Conservation (phyloP, 2,329 filamentous ascomycete species). For the Albophoma yamanashiensis region DNA sequence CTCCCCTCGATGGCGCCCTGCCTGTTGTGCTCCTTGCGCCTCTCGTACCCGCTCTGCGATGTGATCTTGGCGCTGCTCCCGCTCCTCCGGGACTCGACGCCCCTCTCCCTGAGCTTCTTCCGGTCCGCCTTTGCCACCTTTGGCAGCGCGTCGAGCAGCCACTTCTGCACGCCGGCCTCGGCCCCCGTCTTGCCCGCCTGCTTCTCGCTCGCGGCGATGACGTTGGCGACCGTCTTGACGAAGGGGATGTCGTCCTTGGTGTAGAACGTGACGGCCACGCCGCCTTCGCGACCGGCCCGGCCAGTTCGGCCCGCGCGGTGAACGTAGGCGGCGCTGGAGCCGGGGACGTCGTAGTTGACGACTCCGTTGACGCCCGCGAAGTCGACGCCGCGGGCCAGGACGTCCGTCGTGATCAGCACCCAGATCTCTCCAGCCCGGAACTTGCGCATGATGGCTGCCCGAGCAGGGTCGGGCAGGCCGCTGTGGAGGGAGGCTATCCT, state of each 20-base stretch:
- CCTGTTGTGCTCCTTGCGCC: slow-evolving; percentile 56
- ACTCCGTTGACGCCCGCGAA: slow-evolving; percentile 93
- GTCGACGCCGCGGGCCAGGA: slow-evolving; percentile 85
- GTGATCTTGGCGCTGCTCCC: slow-evolving; percentile 56
- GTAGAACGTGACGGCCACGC: slow-evolving; percentile 87
- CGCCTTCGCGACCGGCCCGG: slow-evolving; percentile 75
- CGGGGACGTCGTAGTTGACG: slow-evolving; percentile 94
- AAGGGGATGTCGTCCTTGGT: slow-evolving; percentile 88
- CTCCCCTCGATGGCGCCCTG: slow-evolving; percentile 52
- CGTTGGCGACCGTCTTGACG: slow-evolving; percentile 85
- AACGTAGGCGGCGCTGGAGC: slow-evolving; percentile 81
- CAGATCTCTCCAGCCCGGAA: slow-evolving; percentile 91
- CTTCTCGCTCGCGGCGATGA: slow-evolving; percentile 76
- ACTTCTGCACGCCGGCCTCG: slow-evolving; percentile 59
- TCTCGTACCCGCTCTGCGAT: slow-evolving; percentile 68
- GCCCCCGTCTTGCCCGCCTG: slow-evolving; percentile 44
- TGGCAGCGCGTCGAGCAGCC: slow-evolving; percentile 81
- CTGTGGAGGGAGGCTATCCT: slow-evolving; percentile 88
- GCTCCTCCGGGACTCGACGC: slow-evolving; percentile 59
- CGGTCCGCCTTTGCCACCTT: slow-evolving; percentile 74
- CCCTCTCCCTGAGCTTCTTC: slow-evolving; percentile 70
- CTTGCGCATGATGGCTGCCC: slow-evolving; percentile 73
- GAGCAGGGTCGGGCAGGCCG: slow-evolving; percentile 63
- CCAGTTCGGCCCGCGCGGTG: slow-evolving; percentile 90
- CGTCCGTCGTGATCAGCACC: slow-evolving; percentile 92